A percentile compares a stretch with the other conserved stretches of the same genome.
These are phyloP conservation scores for Mikania micrantha DNA, from an alignment of 129 eudicot species.

Conservation along the genomic window DNA sequence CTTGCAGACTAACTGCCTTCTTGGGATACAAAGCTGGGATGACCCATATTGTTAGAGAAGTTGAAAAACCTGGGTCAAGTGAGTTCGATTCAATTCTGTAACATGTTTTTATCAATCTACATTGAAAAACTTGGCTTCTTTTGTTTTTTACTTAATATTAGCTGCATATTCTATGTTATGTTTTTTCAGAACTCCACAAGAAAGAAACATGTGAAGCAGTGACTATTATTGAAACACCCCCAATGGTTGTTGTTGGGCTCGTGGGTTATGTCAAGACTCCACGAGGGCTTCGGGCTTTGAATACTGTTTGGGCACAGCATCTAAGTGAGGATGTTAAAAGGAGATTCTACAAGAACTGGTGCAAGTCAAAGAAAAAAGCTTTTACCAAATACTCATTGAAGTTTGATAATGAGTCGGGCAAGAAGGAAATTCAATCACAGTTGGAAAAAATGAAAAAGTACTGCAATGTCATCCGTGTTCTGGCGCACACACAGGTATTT, in stretches of 20 bases:
- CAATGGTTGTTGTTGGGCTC: conserved; percentile 54
- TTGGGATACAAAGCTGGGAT: conserved; percentile 73
- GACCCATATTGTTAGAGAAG: conserved; percentile 66
- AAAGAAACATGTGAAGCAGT: conserved; percentile 67
- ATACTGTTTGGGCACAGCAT: conserved; percentile 61
- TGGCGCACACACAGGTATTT: conserved; percentile 56
- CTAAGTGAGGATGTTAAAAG: conserved; percentile 53
- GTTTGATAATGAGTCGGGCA: conserved; percentile 38
- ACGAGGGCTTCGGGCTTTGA: conserved; percentile 51
- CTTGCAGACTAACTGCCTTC: conserved; percentile 59
- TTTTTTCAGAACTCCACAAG: conserved; percentile 49
- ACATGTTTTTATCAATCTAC: neutral
- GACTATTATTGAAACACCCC: conserved; percentile 51
- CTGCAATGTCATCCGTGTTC: conserved; percentile 50
- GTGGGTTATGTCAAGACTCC: conserved; percentile 62
- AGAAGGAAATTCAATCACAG: conserved; percentile 45
- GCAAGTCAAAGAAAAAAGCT: conserved; percentile 54
- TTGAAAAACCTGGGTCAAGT: conserved; percentile 73
- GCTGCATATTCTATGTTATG: too few relatives aligned
- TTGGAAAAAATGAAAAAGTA: conserved; percentile 58
- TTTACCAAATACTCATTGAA: conserved; percentile 38
- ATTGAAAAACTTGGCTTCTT: neutral
- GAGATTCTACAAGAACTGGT: conserved; percentile 57
- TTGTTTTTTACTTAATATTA: neutral
- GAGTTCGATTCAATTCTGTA: neutral